Evolutionary conservation across 2,329 filamentous ascomycete genomes (phyloP), one percentile per base, ranked within the genome.

Genomic region (Cordyceps militaris): DNA sequence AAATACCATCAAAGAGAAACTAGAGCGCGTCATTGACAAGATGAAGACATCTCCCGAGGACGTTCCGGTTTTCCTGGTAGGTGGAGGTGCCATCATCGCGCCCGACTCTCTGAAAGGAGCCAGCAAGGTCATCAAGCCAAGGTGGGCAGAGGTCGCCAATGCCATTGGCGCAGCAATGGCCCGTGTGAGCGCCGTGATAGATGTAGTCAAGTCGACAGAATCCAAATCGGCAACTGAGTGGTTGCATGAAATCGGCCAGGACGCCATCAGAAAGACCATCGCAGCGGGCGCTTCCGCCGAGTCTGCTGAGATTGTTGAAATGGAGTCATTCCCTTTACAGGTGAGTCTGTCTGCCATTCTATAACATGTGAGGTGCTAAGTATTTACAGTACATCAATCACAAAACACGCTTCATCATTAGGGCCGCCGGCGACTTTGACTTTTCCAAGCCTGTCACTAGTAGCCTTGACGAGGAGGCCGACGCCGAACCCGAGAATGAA

Each of bases 131-230:
- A 67, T 84, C 46, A 82, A 79, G 61, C 82, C 82, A 0, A 70
- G 76, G 42, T 84, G 76, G 72, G 79, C 81, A 2, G 77, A 76
- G 3, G 81, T 86, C 1, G 84, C 84, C 9, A 87, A 87, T 63
- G 84, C 84, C 0, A 83, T 87, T 10, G 84, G 84, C 1, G 84
- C 83, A 9, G 83, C 84, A 1, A 84, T 82, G 58, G 81, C 83
- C 1, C 72, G 80, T 40, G 81, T 86, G 2, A 83, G 79, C 59
- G 77, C 78, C 1, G 75, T 79, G 0, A 71, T 80, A 10, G 79
- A 82, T 59, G 76, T 74, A 0, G 74, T 81, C 24, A 75, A 78
- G 58, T 77, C 75, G 0, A 80, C 77, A 0, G 77, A 76, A 56
- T 67, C 67, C 0, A 71, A 70, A 59, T 67, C 73, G 4, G 67